Conservation (phyloP, 2,329 filamentous ascomycete genomes). For the Ascochyta viciae-villosae region DNA sequence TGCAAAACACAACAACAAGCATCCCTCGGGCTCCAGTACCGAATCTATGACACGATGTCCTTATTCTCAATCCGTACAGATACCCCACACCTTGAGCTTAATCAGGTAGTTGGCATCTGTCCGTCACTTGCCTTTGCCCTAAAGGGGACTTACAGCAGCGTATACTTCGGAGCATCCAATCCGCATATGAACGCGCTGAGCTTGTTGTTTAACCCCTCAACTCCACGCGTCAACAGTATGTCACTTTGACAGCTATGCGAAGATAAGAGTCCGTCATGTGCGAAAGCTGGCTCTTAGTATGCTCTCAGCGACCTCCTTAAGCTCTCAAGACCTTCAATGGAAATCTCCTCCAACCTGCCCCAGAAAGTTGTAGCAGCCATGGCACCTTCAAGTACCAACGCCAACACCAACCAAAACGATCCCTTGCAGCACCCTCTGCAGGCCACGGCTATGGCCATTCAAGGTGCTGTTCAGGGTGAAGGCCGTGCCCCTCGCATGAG, state of each 20-base stretch:
- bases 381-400: constrained; percentile 28
- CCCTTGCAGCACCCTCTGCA: constrained; percentile 51
- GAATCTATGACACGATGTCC: neutral
- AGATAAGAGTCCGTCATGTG: constrained; percentile 1
- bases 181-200: constrained; percentile 1
- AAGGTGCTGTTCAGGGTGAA: constrained; percentile 48
- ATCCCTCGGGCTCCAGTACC: neutral
- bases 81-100: neutral
- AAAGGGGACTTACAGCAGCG: neutral
- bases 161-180: too few species aligned
- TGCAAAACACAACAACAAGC: neutral
- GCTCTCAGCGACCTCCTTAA: constrained; percentile 12
- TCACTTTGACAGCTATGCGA: constrained; percentile 26
- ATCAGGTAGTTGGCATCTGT: neutral
- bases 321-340: constrained; percentile 16
- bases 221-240: constrained; percentile 26
- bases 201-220: constrained; percentile 1
- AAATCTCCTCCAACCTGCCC: constrained; percentile 23
- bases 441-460: constrained; percentile 52
- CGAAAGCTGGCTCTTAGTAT: constrained; percentile 10
- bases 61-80: neutral
- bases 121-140: neutral
- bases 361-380: constrained; percentile 27
- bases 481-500: constrained; percentile 46
- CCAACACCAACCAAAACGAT: constrained; percentile 45